These are phyloP conservation scores for Saururus chinensis DNA, from an alignment of 164 flowering plant species.

Conservation along the genomic window DNA sequence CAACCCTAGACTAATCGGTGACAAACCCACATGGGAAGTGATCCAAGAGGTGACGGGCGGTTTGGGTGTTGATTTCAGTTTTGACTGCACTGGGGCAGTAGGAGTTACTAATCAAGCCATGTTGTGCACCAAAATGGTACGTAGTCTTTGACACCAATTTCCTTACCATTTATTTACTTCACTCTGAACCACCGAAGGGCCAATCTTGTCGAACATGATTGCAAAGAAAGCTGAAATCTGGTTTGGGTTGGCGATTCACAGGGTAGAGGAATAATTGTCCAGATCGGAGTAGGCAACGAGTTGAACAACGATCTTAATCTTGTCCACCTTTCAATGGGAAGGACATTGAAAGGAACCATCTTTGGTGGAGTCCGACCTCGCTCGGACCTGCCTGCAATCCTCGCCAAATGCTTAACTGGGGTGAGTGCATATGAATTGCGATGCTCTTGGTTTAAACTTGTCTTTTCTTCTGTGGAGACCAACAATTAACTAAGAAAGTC, in stretches of 20 bases:
- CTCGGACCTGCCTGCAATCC: conserved; percentile 27
- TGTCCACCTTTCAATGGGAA: conserved; percentile 16
- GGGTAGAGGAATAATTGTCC: no score
- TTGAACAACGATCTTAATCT: conserved; percentile 7
- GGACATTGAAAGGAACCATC: conserved; percentile 30
- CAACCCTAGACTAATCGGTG: conserved; percentile 15
- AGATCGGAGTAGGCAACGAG: background rate
- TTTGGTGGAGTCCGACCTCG: conserved; percentile 37
- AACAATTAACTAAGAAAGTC: background rate
- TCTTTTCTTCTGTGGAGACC: background rate
- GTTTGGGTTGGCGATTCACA: background rate
- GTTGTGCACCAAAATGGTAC: conserved; percentile 29
- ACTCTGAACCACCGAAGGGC: no score
- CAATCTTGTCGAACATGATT: no score
- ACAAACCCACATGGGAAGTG: conserved; percentile 22
- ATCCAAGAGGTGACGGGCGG: conserved; percentile 36
- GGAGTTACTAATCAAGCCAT: conserved; percentile 28
- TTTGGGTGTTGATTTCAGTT: conserved; percentile 41
- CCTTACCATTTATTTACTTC: no score
- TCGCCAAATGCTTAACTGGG: conserved; percentile 35
- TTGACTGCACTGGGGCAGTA: conserved; percentile 38
- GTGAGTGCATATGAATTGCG: conserved; percentile 6
- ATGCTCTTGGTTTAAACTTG: background rate
- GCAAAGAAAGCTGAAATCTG: no score
- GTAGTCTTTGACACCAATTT: background rate